Evolutionary conservation across 129 eudicot genomes (phyloP).

Genomic region (Escallonia rubra): DNA sequence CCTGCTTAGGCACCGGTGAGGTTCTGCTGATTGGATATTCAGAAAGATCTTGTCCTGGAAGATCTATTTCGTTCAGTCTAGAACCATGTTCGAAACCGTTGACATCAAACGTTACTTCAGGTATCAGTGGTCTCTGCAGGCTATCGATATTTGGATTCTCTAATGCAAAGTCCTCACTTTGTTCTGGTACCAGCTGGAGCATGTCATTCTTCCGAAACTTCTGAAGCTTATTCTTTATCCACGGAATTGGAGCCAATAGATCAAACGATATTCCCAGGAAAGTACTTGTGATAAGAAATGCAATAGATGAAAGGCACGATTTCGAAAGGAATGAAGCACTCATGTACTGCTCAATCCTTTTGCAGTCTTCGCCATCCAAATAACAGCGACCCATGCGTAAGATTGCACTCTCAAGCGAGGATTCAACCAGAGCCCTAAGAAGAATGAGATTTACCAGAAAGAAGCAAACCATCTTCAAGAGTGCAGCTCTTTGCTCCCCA

Average conservation of each 20-base stretch:
- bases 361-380: slow-evolving; percentile 98
- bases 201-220: slow-evolving; percentile 87
- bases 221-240: slow-evolving; percentile 80
- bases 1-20: slow-evolving; percentile 91
- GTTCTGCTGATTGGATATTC: slow-evolving; percentile 92
- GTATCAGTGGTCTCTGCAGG: slow-evolving; percentile 63
- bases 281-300: slow-evolving; percentile 83
- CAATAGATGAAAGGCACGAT: slow-evolving; percentile 90
- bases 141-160: slow-evolving; percentile 55
- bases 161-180: slow-evolving; percentile 63
- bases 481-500: slow-evolving; percentile 92
- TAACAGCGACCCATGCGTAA: slow-evolving; percentile 92
- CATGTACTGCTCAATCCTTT: slow-evolving; percentile 82
- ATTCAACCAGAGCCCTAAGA: slow-evolving; percentile 81
- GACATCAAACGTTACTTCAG: slow-evolving; percentile 27
- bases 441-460: slow-evolving; percentile 93
- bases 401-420: slow-evolving; percentile 75
- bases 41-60: slow-evolving; percentile 64
- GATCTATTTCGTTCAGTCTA: slow-evolving; percentile 28
- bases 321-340: slow-evolving; percentile 84
- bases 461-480: slow-evolving; percentile 93
- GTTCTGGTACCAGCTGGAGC: slow-evolving; percentile 94
- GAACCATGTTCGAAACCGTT: slow-evolving; percentile 15
- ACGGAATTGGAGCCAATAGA: slow-evolving; percentile 86
- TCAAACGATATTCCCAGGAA: slow-evolving; percentile 96